Evolutionary conservation across 805 yeast species (phyloP).

Genomic region (Saturnispora kantuleensis): DNA sequence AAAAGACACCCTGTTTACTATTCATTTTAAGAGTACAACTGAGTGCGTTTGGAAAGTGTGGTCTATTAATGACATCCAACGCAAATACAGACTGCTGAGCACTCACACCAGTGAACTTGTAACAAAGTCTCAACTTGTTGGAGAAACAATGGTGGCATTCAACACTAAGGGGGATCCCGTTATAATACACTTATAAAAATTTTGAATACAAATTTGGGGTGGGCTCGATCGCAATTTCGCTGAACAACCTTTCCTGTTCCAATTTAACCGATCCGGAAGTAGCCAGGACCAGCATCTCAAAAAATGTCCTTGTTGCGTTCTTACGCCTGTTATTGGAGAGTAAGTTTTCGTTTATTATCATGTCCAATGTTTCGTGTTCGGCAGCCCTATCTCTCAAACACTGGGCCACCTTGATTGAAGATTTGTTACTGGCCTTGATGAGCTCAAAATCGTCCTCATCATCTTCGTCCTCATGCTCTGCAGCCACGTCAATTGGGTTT

Average conservation of each 20-base stretch:
- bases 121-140: neutral
- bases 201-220: constrained; percentile 13
- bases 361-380: constrained; percentile 26
- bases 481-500: neutral
- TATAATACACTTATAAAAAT: constrained; percentile 14
- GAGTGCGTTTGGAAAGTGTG: neutral
- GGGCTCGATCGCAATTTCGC: constrained; percentile 40
- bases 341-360: constrained; percentile 25
- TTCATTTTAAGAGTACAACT: neutral
- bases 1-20: neutral
- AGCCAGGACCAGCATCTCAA: constrained; percentile 74
- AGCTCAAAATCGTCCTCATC: constrained; percentile 13
- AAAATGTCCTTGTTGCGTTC: constrained; percentile 66
- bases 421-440: constrained; percentile 27
- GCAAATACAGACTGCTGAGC: neutral
- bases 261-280: constrained; percentile 61
- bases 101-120: neutral
- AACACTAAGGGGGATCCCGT: neutral
- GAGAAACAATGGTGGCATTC: neutral
- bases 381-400: constrained; percentile 23
- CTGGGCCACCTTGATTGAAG: constrained; percentile 48
- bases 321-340: constrained; percentile 33
- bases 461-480: constrained; percentile 9
- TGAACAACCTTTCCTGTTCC: constrained; percentile 51
- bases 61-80: neutral